Evolutionary conservation across 768 basidiomycete genomes (phyloP).

Genomic region (Nidula microcarpa): DNA sequence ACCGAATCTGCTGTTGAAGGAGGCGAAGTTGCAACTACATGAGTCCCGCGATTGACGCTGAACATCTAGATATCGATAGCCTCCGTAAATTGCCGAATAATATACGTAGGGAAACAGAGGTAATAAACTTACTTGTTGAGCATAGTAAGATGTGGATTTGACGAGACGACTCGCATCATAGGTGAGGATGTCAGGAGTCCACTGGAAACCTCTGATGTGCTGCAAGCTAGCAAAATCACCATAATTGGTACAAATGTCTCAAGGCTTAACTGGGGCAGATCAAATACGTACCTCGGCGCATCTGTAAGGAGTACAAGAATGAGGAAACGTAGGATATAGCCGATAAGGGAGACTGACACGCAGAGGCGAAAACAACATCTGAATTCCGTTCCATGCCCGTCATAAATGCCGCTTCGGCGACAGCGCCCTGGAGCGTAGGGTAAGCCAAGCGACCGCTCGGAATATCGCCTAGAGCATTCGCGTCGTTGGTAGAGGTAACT

Average conservation of each 20-base stretch:
- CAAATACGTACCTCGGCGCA: conserved; percentile 17
- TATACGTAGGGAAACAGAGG: not conserved
- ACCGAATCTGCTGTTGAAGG: conserved; percentile 18
- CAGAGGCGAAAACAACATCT: conserved; percentile 54
- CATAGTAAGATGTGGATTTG: conserved; percentile 32
- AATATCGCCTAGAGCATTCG: conserved; percentile 20
- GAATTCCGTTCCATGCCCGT: conserved; percentile 56
- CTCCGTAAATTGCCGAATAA: not conserved
- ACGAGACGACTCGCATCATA: conserved; percentile 31
- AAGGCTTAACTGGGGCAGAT: not conserved
- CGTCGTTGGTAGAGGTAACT: conserved; percentile 29
- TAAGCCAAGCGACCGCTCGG: conserved; percentile 23
- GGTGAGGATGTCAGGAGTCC: conserved; percentile 35
- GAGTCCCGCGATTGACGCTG: conserved; percentile 30
- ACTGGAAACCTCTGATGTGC: conserved; percentile 30
- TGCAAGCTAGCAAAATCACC: conserved; percentile 18
- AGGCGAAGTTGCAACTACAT: conserved; percentile 23
- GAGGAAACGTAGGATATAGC: not conserved
- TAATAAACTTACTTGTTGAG: conserved; percentile 25
- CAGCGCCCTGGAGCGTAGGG: conserved; percentile 33
- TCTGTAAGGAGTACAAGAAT: conserved; percentile 7
- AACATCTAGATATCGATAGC: conserved; percentile 22
- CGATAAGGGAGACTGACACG: conserved; percentile 28
- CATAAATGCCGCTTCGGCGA: conserved; percentile 59
- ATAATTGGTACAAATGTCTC: not conserved